These are phyloP conservation scores for Canavalia ensiformis DNA, from an alignment of 306 rosid species.

Conservation along the genomic window DNA sequence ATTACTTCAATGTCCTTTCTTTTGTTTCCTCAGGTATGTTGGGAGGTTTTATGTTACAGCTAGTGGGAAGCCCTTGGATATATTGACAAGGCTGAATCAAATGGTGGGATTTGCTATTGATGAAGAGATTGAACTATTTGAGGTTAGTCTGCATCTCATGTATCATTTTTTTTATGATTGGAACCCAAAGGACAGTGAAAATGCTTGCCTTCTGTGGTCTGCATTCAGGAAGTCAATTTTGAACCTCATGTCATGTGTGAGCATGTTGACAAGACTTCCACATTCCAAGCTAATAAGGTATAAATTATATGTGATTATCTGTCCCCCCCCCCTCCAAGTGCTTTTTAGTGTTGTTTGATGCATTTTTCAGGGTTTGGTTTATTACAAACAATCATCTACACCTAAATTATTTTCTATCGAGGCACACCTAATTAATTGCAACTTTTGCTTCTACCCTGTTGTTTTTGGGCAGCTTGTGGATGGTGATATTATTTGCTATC, in stretches of 20 bases:
- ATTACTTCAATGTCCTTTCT: not conserved
- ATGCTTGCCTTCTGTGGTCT: conserved; percentile 30
- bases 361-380: not conserved
- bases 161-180: not conserved
- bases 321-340: not conserved
- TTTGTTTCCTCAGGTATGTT: conserved; percentile 67
- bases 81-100: conserved; percentile 71
- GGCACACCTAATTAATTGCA: not conserved
- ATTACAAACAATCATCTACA: not conserved
- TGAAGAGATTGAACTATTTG: conserved; percentile 81
- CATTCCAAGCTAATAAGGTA: conserved; percentile 85
- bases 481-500: conserved; percentile 95
- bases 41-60: conserved; percentile 80
- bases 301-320: not conserved
- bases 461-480: conserved; percentile 79
- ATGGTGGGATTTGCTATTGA: conserved; percentile 86
- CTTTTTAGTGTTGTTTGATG: not conserved
- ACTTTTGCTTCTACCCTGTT: conserved; percentile 12
- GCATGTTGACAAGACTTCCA: conserved; percentile 65
- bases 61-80: conserved; percentile 75
- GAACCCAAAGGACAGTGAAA: not conserved
- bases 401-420: not conserved
- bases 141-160: conserved; percentile 62
- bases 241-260: conserved; percentile 91
- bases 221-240: conserved; percentile 82